Conservation (phyloP, 108 stramenopile species). For the Cyclotella choctawhatcheeana region DNA sequence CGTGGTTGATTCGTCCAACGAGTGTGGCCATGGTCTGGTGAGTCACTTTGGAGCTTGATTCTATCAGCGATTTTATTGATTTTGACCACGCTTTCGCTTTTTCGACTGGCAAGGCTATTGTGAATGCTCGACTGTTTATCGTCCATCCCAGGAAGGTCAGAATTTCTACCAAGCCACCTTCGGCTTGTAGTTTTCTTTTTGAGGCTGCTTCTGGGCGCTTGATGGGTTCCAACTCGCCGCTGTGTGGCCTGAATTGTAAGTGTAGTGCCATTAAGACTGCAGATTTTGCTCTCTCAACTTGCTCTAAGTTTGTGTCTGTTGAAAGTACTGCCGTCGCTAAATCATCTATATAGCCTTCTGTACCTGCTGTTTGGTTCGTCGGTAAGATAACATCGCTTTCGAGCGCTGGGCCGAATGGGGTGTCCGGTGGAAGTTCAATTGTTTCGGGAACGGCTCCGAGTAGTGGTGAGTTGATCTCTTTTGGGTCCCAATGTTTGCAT, state of each 20-base stretch:
- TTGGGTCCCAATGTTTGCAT: conserved; percentile 19
- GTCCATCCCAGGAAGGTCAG: conserved; percentile 26
- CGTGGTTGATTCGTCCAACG: conserved; percentile 22
- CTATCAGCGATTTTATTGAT: background rate
- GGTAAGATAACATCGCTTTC: conserved; percentile 6
- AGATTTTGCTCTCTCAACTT: background rate
- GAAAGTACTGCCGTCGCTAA: conserved; percentile 1
- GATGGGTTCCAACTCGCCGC: conserved; percentile 11
- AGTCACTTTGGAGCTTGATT: background rate
- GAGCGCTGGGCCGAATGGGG: background rate
- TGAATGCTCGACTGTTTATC: conserved; percentile 20
- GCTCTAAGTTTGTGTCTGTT: background rate
- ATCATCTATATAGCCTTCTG: conserved; percentile 21
- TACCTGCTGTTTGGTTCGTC: background rate
- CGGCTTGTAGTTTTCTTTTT: conserved; percentile 15
- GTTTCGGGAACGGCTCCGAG: background rate
- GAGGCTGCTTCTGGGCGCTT: conserved; percentile 9
- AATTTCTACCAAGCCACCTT: conserved; percentile 14
- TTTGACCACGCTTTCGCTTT: conserved; percentile 9
- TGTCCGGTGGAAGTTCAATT: background rate
- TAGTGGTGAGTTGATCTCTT: background rate
- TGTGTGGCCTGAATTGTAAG: conserved; percentile 4
- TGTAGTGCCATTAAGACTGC: conserved; percentile 18
- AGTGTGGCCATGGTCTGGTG: conserved; percentile 11
- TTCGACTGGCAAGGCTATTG: conserved; percentile 12